phyloP scores from a whole-genome alignment of 2,329 filamentous ascomycete genomes.

The Colletotrichum coccodes region DNA sequence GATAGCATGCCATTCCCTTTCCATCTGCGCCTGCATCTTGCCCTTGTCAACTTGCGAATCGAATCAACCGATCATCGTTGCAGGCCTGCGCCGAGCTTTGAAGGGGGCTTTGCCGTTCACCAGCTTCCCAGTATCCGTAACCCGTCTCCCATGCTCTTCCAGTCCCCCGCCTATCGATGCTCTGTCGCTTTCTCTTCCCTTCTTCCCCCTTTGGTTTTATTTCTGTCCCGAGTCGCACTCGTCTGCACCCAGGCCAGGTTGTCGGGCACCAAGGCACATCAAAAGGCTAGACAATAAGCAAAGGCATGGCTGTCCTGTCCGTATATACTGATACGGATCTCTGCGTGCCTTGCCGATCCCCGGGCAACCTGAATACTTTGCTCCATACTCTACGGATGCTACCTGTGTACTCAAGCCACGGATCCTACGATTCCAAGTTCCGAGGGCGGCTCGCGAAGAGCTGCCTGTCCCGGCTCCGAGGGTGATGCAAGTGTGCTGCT shows the following conservation, averaged over 20 bases:
- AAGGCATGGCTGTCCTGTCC: neutral
- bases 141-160: neutral
- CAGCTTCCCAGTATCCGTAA: slow-evolving; percentile 1
- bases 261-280: neutral
- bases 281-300: no score
- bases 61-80: slow-evolving; percentile 2
- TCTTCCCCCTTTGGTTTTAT: neutral
- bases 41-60: slow-evolving; percentile 1
- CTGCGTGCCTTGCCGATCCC: neutral
- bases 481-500: no score
- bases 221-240: neutral
- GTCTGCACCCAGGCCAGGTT: neutral
- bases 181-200: neutral
- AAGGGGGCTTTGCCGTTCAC: neutral
- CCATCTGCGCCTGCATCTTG: slow-evolving; percentile 12
- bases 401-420: neutral
- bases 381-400: neutral
- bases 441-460: neutral
- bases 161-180: neutral
- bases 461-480: no score
- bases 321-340: neutral
- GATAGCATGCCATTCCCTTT: slow-evolving; percentile 14
- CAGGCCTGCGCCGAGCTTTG: neutral
- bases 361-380: neutral
- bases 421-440: neutral